These are phyloP conservation scores for Pseudogymnoascus sp. DNA, from an alignment of 2,329 filamentous ascomycete species.

Conservation along the genomic window DNA sequence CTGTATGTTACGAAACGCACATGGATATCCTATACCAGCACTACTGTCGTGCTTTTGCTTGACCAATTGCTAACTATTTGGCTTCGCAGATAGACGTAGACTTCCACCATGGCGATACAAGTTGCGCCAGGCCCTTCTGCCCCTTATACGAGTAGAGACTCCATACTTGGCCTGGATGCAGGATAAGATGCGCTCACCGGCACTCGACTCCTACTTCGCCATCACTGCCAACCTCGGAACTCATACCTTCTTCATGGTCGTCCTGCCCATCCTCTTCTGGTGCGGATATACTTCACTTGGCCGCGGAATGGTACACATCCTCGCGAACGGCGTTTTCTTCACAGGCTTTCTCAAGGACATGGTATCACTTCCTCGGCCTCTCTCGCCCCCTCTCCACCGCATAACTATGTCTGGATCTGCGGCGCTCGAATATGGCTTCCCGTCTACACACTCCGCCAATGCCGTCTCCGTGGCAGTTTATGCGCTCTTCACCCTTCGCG, in stretches of 20 bases:
- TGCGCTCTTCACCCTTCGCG: constrained; percentile 60
- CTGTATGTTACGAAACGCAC: constrained; percentile 42
- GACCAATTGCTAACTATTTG: constrained; percentile 4
- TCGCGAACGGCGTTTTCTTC: constrained; percentile 72
- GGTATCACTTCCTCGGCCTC: constrained; percentile 79
- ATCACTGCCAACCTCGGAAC: constrained; percentile 94
- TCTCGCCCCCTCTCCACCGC: constrained; percentile 83
- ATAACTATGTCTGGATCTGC: constrained; percentile 98
- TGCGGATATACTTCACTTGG: constrained; percentile 79
- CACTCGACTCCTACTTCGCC: constrained; percentile 92
- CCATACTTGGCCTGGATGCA: constrained; percentile 87
- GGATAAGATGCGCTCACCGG: constrained; percentile 66
- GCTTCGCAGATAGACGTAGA: constrained; percentile 60
- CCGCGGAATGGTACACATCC: constrained; percentile 59
- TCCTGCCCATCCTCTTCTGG: constrained; percentile 93
- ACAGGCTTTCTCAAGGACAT: constrained; percentile 94
- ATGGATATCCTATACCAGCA: not conserved
- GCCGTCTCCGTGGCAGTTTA: constrained; percentile 91
- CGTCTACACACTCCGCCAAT: constrained; percentile 94
- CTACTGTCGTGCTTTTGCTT: constrained; percentile 7
- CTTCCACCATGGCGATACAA: constrained; percentile 84
- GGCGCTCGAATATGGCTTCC: constrained; percentile 93
- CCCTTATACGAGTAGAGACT: constrained; percentile 88
- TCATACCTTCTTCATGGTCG: constrained; percentile 98
- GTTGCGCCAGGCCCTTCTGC: constrained; percentile 72